phyloP scores from a whole-genome alignment of 345 rosid species.

The Citrus mangshanensis region DNA sequence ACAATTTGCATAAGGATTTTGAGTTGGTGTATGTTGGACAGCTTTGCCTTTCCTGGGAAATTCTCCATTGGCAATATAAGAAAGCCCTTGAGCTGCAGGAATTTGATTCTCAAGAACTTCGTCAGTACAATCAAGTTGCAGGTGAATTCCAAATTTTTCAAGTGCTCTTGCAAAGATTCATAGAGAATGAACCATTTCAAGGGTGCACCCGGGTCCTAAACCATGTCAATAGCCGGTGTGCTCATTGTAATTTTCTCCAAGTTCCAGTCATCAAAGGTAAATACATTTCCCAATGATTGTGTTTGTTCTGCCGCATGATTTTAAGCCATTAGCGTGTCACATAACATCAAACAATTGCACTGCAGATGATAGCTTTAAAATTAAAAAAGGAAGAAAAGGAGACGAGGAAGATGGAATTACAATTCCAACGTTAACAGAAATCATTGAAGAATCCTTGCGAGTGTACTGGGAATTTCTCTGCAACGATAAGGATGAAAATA shows the following conservation, averaged over 20 bases:
- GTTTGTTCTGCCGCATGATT: neutral
- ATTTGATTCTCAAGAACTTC: slow-evolving; percentile 28
- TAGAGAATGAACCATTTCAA: slow-evolving; percentile 84
- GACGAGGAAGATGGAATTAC: slow-evolving; percentile 46
- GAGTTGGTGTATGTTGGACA: slow-evolving; percentile 84
- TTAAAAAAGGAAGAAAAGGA: slow-evolving; percentile 38
- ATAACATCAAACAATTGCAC: neutral
- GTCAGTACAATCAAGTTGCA: slow-evolving; percentile 63
- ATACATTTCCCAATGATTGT: neutral
- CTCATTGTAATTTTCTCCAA: slow-evolving; percentile 58
- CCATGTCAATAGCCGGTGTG: slow-evolving; percentile 58
- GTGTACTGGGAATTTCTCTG: slow-evolving; percentile 63
- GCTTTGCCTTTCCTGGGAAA: slow-evolving; percentile 87
- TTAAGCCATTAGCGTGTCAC: neutral
- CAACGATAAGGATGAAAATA: slow-evolving; percentile 44
- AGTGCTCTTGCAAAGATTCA: slow-evolving; percentile 69
- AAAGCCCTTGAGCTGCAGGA: slow-evolving; percentile 48
- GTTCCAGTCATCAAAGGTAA: slow-evolving; percentile 76
- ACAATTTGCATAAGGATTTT: slow-evolving; percentile 49
- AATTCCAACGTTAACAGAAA: slow-evolving; percentile 30
- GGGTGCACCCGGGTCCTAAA: slow-evolving; percentile 49
- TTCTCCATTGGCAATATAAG: slow-evolving; percentile 69
- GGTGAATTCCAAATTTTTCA: slow-evolving; percentile 79
- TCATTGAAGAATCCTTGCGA: slow-evolving; percentile 46
- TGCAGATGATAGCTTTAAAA: slow-evolving; percentile 51